A percentile compares a stretch with the other conserved stretches of the same genome.
phyloP scores from a whole-genome alignment of 805 yeast genomes.

The Kregervanrija delftensis region DNA sequence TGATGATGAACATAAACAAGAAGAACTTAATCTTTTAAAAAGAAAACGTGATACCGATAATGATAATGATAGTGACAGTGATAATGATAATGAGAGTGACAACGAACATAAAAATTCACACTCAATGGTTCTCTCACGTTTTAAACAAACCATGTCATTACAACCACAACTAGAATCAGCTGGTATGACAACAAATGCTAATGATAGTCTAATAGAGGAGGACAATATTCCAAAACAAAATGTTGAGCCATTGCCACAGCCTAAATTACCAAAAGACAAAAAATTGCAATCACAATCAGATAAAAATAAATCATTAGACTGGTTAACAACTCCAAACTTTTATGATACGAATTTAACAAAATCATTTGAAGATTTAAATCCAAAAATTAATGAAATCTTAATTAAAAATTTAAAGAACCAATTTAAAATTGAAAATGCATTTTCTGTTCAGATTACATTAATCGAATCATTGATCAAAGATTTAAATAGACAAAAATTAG shows the following conservation, averaged over 20 bases:
- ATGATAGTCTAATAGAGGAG: slow-evolving; percentile 3
- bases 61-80: slow-evolving; percentile 12
- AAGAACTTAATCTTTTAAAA: neutral
- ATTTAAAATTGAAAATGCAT: slow-evolving; percentile 49
- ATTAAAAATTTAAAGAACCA: slow-evolving; percentile 37
- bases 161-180: slow-evolving; percentile 15
- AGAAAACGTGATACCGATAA: neutral
- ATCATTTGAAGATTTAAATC: slow-evolving; percentile 43
- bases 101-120: slow-evolving; percentile 27
- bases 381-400: slow-evolving; percentile 35
- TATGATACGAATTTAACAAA: slow-evolving; percentile 39
- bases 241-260: slow-evolving; percentile 81
- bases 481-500: slow-evolving; percentile 29
- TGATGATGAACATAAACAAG: slow-evolving; percentile 1
- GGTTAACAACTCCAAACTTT: slow-evolving; percentile 63
- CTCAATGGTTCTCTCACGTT: slow-evolving; percentile 45
- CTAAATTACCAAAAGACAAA: slow-evolving; percentile 53
- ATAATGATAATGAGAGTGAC: slow-evolving; percentile 17
- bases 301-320: slow-evolving; percentile 39
- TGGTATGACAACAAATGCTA: slow-evolving; percentile 9
- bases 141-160: slow-evolving; percentile 34
- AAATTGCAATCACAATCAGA: slow-evolving; percentile 28
- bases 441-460: slow-evolving; percentile 71
- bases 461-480: slow-evolving; percentile 46
- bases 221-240: slow-evolving; percentile 24